Evolutionary conservation across 2,329 filamentous ascomycete genomes (phyloP), one percentile per base, ranked within the genome.

Genomic region (Fusarium sp.): DNA sequence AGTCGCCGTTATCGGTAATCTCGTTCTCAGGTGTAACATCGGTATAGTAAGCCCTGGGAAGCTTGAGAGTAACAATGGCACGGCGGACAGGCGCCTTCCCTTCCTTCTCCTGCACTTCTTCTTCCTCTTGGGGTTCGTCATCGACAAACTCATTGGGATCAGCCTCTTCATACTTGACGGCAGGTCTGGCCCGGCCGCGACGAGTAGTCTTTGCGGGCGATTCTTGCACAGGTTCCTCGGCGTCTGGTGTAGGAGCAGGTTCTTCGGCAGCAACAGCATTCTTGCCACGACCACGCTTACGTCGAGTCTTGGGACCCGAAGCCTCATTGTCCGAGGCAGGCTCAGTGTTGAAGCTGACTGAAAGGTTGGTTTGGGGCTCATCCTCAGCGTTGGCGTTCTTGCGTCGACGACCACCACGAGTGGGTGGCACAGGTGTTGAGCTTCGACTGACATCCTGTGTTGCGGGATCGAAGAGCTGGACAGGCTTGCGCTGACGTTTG

Each of bases 401-500:
- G 31, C 81, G 79, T 33, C 81, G 78, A 30, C 81, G 79, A 31
- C 78, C 69, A 41, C 77, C 57, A 28, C 78, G 76, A 12, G 79
- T 75, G 7, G 79, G 76, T 12, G 75, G 80, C 13, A 78, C 83
- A 3, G 88, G 88, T 18, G 87, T 90, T 7, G 85, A 85, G 65
- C 85, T 84, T 69, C 88, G 85, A 73, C 87, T 89, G 57, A 81
- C 79, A 44, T 86, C 84, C 66, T 87, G 85, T 61, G 84, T 83
- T 38, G 86, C 85, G 41, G 86, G 86, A 48, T 88, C 87, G 47
- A 87, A 86, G 15, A 86, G 73, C 54, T 84, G 83, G 5, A 87
- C 85, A 4, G 87, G 85, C 74, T 87, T 89, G 58, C 87, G 83
- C n/a, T 83, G 81, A 33, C 89, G 83, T 77, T 90, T 90, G 50